Evolutionary conservation across 148 eudicot genomes (phyloP), one percentile per base, ranked within the genome.

Genomic region (Arctostaphylos glauca): DNA sequence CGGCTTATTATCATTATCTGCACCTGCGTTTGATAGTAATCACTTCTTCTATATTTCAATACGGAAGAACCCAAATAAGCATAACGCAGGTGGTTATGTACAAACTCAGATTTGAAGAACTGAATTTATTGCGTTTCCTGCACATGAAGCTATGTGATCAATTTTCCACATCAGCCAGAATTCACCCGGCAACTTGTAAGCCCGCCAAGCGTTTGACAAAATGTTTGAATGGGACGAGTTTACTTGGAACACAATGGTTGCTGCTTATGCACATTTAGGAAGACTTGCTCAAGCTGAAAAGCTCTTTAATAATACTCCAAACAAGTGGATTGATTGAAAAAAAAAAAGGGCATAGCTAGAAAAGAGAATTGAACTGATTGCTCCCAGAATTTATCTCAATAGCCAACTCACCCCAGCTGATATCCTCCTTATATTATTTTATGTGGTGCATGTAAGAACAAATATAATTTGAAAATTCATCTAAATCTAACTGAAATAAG

Each of bases 141-240:
- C 79, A 49, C 18, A 58, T 62, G 18, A 46, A 53, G 68, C n/a
- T 54, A 9, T 13, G 52, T n/a, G n/a, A n/a, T 25, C 49, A 55
- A 19, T 58, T 15, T 7, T 5, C 75, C 66, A 80, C 58, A 76
- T 80, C 58, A 48, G 41, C 55, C 76, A 56, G n/a, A 81, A 48
- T 66, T 83, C 77, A n/a, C 3, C 54, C 5, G 44, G 43, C 50
- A 74, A 38, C 58, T 48, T 23, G 16, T 16, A 91, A 58, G 97
- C 98, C 5, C 89, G 88, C 74, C 85, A 87, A 21, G 14, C 92
- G 91, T 95, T 95, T 49, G 95, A 88, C 81, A 6, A 72, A 88
- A 92, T 95, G 97, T 84, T 88, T 74, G 81, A 92, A n/a, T 83
- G 91, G 59, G 97, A 95, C 81, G 92, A 87, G 73, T 91, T 89